Evolutionary conservation across 495 filamentous ascomycete genomes (phyloP).

Genomic region (Penicillium lagena): DNA sequence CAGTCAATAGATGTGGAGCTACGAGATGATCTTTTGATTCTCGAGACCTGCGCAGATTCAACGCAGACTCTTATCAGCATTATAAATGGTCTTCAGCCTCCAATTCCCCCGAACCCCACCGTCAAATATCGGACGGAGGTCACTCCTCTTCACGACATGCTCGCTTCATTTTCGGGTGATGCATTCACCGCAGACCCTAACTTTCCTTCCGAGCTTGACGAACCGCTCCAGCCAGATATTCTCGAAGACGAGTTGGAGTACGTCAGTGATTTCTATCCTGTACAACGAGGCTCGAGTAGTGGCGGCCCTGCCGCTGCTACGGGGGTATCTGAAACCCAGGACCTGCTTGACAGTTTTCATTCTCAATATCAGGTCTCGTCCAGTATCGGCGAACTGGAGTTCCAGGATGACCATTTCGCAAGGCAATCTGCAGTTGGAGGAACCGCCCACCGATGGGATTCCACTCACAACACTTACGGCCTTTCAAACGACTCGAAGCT

Average conservation of each 20-base stretch:
- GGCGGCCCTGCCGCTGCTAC: conserved; percentile 32
- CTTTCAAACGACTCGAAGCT: conserved; percentile 54
- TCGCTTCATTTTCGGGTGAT: conserved; percentile 83
- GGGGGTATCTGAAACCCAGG: conserved; percentile 34
- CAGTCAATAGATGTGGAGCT: conserved; percentile 74
- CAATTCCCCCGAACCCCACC: conserved; percentile 69
- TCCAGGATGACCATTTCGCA: conserved; percentile 79
- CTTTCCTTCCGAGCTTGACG: conserved; percentile 6
- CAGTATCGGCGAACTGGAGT: conserved; percentile 49
- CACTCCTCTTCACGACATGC: conserved; percentile 77
- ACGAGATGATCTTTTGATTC: conserved; percentile 74
- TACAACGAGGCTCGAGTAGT: conserved; percentile 20
- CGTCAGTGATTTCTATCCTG: conserved; percentile 57
- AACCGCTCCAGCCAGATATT: conserved; percentile 16
- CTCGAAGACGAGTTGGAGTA: conserved; percentile 52
- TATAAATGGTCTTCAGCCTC: conserved; percentile 75
- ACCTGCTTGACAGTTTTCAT: conserved; percentile 58
- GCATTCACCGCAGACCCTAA: conserved; percentile 51
- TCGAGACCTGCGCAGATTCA: conserved; percentile 95
- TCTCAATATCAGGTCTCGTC: conserved; percentile 48
- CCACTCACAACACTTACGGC: conserved; percentile 64
- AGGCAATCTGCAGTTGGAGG: conserved; percentile 52
- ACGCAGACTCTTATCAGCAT: conserved; percentile 85
- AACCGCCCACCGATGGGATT: conserved; percentile 74
- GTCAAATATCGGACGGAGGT: conserved; percentile 84